phyloP scores from a whole-genome alignment of 805 yeast species.

The Hyphopichia homilentoma region DNA sequence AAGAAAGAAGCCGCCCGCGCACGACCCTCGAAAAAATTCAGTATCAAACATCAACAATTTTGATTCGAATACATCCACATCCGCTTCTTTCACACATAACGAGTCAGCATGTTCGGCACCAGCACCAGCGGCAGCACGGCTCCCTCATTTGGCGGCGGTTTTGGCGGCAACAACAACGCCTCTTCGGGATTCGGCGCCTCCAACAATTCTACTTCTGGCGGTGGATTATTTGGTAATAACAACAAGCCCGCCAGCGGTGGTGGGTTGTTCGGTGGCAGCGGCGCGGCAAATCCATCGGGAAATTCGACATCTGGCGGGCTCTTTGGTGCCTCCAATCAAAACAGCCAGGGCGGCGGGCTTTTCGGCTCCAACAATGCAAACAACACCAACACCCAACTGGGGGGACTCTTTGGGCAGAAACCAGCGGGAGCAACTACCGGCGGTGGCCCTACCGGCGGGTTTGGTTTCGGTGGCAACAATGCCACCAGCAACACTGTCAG shows the following conservation, averaged over 20 bases:
- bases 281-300: constrained; percentile 4
- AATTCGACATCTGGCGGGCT: constrained; percentile 10
- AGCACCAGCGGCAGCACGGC: constrained; percentile 6
- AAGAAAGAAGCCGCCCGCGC: too few relatives aligned
- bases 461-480: constrained; percentile 16
- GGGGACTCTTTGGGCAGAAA: constrained; percentile 24
- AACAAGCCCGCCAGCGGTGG: constrained; percentile 7
- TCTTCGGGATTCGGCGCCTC: constrained; percentile 11
- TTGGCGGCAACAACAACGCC: too few relatives aligned
- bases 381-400: constrained; percentile 9
- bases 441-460: constrained; percentile 11
- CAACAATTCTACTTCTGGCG: constrained; percentile 4
- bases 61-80: too few relatives aligned
- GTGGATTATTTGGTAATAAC: constrained; percentile 5
- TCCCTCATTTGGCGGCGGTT: too few relatives aligned
- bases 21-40: too few relatives aligned
- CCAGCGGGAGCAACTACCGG: constrained; percentile 5
- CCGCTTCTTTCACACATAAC: too few relatives aligned
- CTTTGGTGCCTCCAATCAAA: constrained; percentile 15
- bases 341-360: constrained; percentile 18
- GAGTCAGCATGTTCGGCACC: constrained; percentile 18
- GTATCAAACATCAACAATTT: too few relatives aligned
- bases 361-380: constrained; percentile 14
- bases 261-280: constrained; percentile 11
- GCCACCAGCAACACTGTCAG: constrained; percentile 7